phyloP scores from a whole-genome alignment of 176 grass and related monocot species.

The Phyllostachys edulis region DNA sequence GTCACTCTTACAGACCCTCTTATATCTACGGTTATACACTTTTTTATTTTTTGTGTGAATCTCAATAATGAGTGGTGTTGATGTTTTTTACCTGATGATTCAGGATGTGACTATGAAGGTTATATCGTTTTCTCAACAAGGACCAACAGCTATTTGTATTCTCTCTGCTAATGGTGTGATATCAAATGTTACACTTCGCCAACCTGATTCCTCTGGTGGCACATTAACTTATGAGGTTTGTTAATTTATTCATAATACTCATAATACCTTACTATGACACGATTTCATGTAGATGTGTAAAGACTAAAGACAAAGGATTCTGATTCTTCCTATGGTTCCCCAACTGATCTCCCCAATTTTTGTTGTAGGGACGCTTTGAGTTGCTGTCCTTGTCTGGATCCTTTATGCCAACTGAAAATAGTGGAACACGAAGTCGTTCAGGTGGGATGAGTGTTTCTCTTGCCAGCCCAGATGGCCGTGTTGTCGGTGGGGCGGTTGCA shows the following conservation, averaged over 20 bases:
- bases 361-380: conserved; percentile 80
- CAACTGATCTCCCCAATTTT: conserved; percentile 1
- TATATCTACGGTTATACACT: not conserved
- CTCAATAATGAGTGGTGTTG: conserved; percentile 4
- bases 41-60: not conserved
- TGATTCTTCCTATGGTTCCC: not conserved
- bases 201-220: conserved; percentile 91
- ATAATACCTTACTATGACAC: not conserved
- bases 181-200: conserved; percentile 87
- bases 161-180: conserved; percentile 86
- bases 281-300: not conserved
- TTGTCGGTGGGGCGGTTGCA: conserved; percentile 80
- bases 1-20: not conserved
- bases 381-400: conserved; percentile 91
- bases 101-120: conserved; percentile 95
- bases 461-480: conserved; percentile 78
- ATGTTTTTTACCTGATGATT: conserved; percentile 21
- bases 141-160: conserved; percentile 77
- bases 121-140: conserved; percentile 92
- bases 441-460: conserved; percentile 95
- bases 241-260: not conserved
- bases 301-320: not conserved
- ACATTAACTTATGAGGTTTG: conserved; percentile 94
- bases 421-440: conserved; percentile 65
- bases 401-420: conserved; percentile 86